These are phyloP conservation scores for Calonectria pauciramosa DNA, from an alignment of 2,329 filamentous ascomycete genomes.

Conservation along the genomic window DNA sequence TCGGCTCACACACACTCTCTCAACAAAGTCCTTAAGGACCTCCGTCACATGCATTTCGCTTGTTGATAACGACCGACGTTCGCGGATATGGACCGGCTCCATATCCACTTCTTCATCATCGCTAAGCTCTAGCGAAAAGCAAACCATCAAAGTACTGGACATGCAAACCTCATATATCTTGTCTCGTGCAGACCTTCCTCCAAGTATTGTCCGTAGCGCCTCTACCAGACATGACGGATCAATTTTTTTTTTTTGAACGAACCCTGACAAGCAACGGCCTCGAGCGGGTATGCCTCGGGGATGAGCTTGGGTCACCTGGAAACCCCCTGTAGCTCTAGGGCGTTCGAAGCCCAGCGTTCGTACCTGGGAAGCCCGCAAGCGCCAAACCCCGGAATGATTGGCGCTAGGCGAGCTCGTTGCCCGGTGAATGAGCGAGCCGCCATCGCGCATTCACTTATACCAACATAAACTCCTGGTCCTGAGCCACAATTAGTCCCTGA, in stretches of 20 bases:
- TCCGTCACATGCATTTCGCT: neutral
- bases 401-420: slow-evolving; percentile 28
- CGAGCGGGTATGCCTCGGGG: neutral
- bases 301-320: neutral
- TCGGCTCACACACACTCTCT: neutral
- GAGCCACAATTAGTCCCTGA: neutral
- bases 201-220: neutral
- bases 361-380: neutral
- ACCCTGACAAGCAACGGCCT: neutral
- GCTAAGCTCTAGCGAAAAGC: neutral
- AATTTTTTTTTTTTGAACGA: neutral
- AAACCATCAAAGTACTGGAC: neutral
- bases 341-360: neutral
- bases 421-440: slow-evolving; percentile 25
- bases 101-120: neutral
- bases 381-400: neutral
- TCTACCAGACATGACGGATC: neutral
- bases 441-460: slow-evolving; percentile 19
- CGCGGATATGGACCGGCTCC: neutral
- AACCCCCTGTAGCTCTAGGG: neutral
- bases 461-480: slow-evolving; percentile 20
- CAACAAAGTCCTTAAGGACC: neutral
- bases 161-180: neutral
- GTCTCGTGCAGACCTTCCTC: neutral
- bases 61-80: neutral